Conservation (phyloP, 352 stramenopile species). For the Phytophthora megakarya region DNA sequence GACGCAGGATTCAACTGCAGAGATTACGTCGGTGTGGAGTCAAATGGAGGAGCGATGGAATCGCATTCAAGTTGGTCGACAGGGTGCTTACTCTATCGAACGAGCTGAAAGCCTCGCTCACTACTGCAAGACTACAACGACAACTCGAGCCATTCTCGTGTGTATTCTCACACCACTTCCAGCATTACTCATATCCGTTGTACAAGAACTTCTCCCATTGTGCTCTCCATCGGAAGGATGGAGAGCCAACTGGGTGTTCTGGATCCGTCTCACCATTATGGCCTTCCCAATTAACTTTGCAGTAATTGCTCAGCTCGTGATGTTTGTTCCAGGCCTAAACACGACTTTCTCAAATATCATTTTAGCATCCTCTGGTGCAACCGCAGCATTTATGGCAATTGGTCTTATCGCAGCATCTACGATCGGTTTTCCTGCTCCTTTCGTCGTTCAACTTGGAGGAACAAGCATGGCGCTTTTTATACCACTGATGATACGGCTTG, state of each 20-base stretch:
- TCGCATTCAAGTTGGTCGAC: not conserved
- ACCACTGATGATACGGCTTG: slow-evolving; percentile 1
- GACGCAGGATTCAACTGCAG: no score
- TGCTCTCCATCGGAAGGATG: not conserved
- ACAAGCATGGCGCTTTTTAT: slow-evolving; percentile 4
- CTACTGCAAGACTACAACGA: slow-evolving; percentile 7
- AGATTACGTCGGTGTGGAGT: not conserved
- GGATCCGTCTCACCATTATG: not conserved
- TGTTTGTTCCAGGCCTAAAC: slow-evolving; percentile 1
- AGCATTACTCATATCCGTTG: not conserved
- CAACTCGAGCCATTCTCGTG: not conserved
- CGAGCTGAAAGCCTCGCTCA: not conserved
- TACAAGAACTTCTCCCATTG: not conserved
- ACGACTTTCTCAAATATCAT: no score
- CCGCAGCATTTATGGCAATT: not conserved
- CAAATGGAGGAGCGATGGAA: slow-evolving; percentile 1
- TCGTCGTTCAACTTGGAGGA: slow-evolving; percentile 5
- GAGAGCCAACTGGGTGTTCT: slow-evolving; percentile 1
- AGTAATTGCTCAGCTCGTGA: not conserved
- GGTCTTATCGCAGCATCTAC: not conserved
- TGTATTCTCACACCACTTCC: slow-evolving; percentile 9
- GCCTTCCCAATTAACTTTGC: not conserved
- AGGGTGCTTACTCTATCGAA: slow-evolving; percentile 11
- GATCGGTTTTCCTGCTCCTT: slow-evolving; percentile 13
- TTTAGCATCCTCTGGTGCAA: not conserved